Percentiles rank a stretch among this genome's conserved stretches.
These are phyloP conservation scores for Termitomyces sp. DNA, from an alignment of 768 basidiomycete species.

Conservation along the genomic window DNA sequence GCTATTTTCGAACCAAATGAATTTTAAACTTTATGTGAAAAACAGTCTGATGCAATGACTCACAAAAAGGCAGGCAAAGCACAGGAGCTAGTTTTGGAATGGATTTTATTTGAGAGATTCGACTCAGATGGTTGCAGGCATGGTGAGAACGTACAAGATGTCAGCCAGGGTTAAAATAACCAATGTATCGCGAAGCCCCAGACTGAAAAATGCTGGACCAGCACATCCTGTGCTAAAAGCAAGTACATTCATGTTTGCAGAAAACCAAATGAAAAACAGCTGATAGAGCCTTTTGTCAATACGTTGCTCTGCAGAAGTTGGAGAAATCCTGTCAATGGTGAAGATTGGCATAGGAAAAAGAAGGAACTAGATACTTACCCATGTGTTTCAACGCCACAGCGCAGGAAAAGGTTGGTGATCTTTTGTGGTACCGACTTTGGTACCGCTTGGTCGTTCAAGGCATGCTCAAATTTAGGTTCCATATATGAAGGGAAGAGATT, in stretches of 20 bases:
- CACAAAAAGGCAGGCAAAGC: constrained; percentile 57
- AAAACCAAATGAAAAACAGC: constrained; percentile 70
- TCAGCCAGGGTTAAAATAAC: constrained; percentile 40
- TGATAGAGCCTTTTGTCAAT: constrained; percentile 56
- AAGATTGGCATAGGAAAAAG: not conserved
- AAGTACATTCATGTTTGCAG: constrained; percentile 62
- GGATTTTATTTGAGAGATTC: not conserved
- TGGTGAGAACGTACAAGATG: constrained; percentile 27
- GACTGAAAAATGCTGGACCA: constrained; percentile 50
- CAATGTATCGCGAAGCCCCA: constrained; percentile 47
- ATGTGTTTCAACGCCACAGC: constrained; percentile 28
- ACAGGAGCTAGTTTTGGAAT: constrained; percentile 24
- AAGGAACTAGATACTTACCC: constrained; percentile 18
- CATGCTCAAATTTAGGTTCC: not conserved
- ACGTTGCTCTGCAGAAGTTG: constrained; percentile 43
- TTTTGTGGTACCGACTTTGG: constrained; percentile 1
- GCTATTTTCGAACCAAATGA: constrained; percentile 15
- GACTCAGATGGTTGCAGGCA: not conserved
- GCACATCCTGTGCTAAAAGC: constrained; percentile 57
- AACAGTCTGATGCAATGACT: too few species aligned
- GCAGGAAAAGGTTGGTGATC: constrained; percentile 17
- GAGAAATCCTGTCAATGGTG: constrained; percentile 39
- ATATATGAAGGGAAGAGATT: not conserved
- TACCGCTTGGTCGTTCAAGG: not conserved
- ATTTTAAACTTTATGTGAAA: not conserved